These are phyloP conservation scores for Phyllosticta capitalensis DNA, from an alignment of 2,329 filamentous ascomycete genomes.

Conservation along the genomic window DNA sequence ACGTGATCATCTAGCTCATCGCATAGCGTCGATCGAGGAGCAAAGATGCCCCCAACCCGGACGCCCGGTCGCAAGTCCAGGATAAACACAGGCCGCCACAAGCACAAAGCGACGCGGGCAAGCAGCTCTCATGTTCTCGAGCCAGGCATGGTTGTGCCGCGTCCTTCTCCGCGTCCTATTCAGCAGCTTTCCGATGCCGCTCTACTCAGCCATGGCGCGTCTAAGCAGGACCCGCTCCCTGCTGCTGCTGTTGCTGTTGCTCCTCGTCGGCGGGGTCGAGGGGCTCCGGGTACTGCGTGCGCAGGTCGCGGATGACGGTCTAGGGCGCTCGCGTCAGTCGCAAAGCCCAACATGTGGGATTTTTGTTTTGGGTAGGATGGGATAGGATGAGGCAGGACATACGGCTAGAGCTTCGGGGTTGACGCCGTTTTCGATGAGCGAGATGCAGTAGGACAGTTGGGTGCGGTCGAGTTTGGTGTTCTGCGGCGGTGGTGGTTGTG, in stretches of 20 bases:
- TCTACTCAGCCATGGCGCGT: background rate
- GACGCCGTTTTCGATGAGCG: conserved; percentile 92
- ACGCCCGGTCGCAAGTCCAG: too few relatives aligned
- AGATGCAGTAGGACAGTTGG: conserved; percentile 88
- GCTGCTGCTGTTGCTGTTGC: background rate
- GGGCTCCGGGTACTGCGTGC: conserved; percentile 29
- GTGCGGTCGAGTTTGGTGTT: conserved; percentile 89
- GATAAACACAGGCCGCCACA: too few relatives aligned
- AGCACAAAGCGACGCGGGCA: too few relatives aligned
- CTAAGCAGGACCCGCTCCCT: background rate
- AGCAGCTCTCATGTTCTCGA: too few relatives aligned
- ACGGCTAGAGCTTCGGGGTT: conserved; percentile 93
- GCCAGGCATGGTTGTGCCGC: too few relatives aligned
- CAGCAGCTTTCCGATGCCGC: too few relatives aligned
- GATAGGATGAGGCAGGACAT: conserved; percentile 31
- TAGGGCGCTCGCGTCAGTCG: conserved; percentile 62
- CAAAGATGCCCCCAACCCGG: too few relatives aligned
- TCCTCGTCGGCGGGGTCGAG: conserved; percentile 3
- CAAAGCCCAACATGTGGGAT: conserved; percentile 53
- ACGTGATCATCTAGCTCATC: too few relatives aligned
- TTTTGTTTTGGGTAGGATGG: background rate
- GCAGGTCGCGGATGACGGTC: conserved; percentile 39
- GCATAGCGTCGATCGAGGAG: too few relatives aligned
- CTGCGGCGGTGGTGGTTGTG: conserved; percentile 37
- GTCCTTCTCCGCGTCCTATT: too few relatives aligned